Base-by-base conservation (phyloP, 495 filamentous ascomycete genomes). In the Podospora bellae-mahoneyi region DNA sequence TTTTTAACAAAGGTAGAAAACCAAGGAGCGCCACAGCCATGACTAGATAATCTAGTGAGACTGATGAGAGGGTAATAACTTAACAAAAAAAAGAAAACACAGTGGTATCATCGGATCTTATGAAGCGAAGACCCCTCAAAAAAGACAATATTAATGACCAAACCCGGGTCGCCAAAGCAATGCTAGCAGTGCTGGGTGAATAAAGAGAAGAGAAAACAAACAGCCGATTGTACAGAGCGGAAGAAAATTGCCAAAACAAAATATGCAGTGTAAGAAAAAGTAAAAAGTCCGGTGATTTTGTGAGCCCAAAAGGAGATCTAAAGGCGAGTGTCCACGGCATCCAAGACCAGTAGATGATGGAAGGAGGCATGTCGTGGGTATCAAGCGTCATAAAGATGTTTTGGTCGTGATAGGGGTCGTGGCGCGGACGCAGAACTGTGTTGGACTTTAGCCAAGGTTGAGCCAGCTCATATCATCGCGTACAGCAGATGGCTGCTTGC, bases 391-490 rank as follows among this genome's bases (percentile, higher is more conserved):
- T 19, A 26, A 55, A 53, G 53, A 56, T 16, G 62, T 23, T 16
- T 18, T 58, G 48, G 26, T 27, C 15, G 27, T 5, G 26, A 65
- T 26, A 65, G 61, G 16, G 27, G 58, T 57, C 58, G 55, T 28
- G 48, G 32, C 19, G 34, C 53, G 20, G 16, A 61, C 53, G 64
- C 9, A 48, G 54, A n/a, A 9, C 34, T 32, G 10, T 2, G 13
- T 68, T 60, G 68, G 59, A 18, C 72, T 18, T 18, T 77, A 79
- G 30, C 79, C 79, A 30, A 93, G 77, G 74, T 92, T 92, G 54
- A 93, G 78, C 90, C 90, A 93, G 78, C 89, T 91, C 87, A 93
- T 90, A 76, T 93, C 90, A 28, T 77, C 75, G 6, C 75, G 64
- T 60, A 69, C 56, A 9, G 62, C 27, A 13, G 62, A 65, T 60